Base-by-base conservation (phyloP, 1,139 yeast genomes). In the Saccharomyces pastorianus region DNA sequence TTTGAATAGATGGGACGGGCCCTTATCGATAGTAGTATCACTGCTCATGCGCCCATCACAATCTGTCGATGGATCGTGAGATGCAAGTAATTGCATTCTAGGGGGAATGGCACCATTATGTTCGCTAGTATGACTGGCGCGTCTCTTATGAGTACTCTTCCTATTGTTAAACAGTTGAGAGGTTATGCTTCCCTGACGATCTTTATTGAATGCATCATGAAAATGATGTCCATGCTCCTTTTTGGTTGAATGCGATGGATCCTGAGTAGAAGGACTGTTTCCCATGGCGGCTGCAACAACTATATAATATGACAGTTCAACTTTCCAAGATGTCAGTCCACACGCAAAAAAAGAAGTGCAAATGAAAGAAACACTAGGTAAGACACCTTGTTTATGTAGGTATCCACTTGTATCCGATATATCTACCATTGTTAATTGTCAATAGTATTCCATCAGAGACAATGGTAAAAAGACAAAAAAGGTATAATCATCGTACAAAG, bases 141-240 rank as follows among this genome's bases (percentile, higher is more conserved):
- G 51, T 28, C 51, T 48, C 29, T 55, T 57, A 41, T 60, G 56
- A 4, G 17, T 9, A 25, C 58, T 50, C 41, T 56, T 57, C 52
- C 61, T 57, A 23, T 60, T 58, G 8, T 62, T 60, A 38, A 61
- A 61, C 17, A 61, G 54, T 50, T 61, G 62, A 14, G 64, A 61
- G 5, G 64, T 60, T 27, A 61, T 61, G 47, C 62, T 59, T 17
- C 57, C 59, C 41, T 60, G 61, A n/a, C 63, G 58, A 28, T 47
- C 55, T 28, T 47, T 47, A 29, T 23, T 23, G n/a, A 31, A 47
- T 8, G 32, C 46, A 29, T 31, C 31, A n/a, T 51, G 46, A 4
- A 47, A 13, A 47, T 28, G 48, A 11, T 26, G 8, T 41, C 25
- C 27, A 8, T 38, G 53, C n/a, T 48, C 20, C 31, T 14, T 49